These are phyloP conservation scores for Styphnolobium japonicum DNA, from an alignment of 306 rosid genomes.

Conservation along the genomic window DNA sequence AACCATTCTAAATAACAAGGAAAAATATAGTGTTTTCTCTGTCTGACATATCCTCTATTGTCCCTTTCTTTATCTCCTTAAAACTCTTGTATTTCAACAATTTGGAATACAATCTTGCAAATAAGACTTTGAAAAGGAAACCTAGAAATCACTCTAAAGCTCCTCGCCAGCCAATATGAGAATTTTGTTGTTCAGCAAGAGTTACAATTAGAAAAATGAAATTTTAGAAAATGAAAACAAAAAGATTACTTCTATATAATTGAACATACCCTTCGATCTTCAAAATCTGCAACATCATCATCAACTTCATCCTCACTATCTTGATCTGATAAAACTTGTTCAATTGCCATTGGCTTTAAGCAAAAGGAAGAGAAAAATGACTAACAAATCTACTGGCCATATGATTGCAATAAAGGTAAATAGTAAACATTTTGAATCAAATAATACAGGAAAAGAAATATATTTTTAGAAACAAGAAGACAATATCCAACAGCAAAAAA, in stretches of 20 bases:
- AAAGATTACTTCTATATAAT: not conserved
- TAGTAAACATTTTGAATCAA: not conserved
- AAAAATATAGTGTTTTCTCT: too few relatives aligned
- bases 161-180: not conserved
- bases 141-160: not conserved
- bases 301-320: constrained; percentile 94
- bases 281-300: constrained; percentile 84
- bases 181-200: constrained; percentile 16
- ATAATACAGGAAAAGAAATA: not conserved
- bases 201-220: not conserved
- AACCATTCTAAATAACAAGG: too few relatives aligned
- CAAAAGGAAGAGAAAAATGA: constrained; percentile 17
- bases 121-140: not conserved
- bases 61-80: not conserved
- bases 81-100: not conserved
- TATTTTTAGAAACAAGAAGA: not conserved
- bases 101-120: not conserved
- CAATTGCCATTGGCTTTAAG: constrained; percentile 71
- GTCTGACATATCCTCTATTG: too few relatives aligned
- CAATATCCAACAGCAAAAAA: not conserved
- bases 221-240: not conserved
- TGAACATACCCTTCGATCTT: constrained; percentile 73
- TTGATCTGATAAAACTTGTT: constrained; percentile 76
- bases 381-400: not conserved
- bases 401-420: not conserved